These are phyloP conservation scores for Heterobasidion occidentale DNA, from an alignment of 1,284 basidiomycete genomes.

Conservation along the genomic window DNA sequence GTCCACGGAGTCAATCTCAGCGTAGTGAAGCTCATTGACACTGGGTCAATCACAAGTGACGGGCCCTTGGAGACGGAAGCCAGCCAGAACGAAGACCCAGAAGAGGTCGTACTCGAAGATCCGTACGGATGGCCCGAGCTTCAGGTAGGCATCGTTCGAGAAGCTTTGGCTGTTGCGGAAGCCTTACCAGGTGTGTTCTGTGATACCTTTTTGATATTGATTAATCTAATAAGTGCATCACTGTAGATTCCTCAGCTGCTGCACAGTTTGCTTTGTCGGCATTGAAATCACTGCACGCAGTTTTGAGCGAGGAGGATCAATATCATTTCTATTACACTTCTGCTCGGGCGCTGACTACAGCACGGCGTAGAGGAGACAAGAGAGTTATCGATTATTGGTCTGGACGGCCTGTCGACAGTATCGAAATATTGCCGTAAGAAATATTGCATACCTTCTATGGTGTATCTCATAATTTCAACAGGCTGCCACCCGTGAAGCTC, in stretches of 20 bases:
- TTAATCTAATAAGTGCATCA: not conserved
- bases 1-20: slow-evolving; percentile 76
- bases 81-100: slow-evolving; percentile 26
- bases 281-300: slow-evolving; percentile 57
- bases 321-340: slow-evolving; percentile 70
- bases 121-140: slow-evolving; percentile 90
- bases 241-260: slow-evolving; percentile 64
- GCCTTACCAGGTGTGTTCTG: slow-evolving; percentile 71
- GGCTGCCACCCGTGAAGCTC: slow-evolving; percentile 63
- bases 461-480: slow-evolving; percentile 20
- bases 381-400: slow-evolving; percentile 78
- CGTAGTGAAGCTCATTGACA: slow-evolving; percentile 44
- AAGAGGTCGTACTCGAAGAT: slow-evolving; percentile 30
- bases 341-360: slow-evolving; percentile 57
- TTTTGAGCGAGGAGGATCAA: slow-evolving; percentile 69
- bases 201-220: not conserved
- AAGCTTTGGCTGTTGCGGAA: slow-evolving; percentile 87
- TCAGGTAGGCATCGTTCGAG: slow-evolving; percentile 85
- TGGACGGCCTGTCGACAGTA: slow-evolving; percentile 67
- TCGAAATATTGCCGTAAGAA: slow-evolving; percentile 71
- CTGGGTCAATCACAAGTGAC: slow-evolving; percentile 15
- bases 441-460: not conserved
- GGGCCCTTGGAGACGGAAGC: slow-evolving; percentile 10
- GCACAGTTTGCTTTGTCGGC: slow-evolving; percentile 76
- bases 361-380: slow-evolving; percentile 69